Conservation (phyloP, 2,329 filamentous ascomycete genomes). For the Metarhizium album region DNA sequence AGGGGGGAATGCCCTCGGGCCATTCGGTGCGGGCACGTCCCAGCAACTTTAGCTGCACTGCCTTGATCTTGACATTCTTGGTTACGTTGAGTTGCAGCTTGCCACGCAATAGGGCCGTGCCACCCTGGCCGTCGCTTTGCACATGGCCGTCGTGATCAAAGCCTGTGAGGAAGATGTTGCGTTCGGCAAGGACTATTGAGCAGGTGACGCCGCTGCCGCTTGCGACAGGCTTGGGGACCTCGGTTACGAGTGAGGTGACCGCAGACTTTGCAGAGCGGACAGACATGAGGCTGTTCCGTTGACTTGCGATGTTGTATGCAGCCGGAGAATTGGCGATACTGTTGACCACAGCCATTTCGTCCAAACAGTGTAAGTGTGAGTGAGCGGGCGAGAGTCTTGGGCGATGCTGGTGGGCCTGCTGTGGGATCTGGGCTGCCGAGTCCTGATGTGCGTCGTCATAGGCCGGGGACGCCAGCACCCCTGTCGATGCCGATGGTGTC, state of each 20-base stretch:
- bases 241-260: conserved; percentile 40
- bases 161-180: conserved; percentile 68
- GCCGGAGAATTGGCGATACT: conserved; percentile 11
- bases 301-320: conserved; percentile 18
- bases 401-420: conserved; percentile 2
- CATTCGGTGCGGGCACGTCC: conserved; percentile 85
- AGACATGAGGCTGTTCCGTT: conserved; percentile 40
- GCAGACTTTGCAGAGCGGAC: conserved; percentile 39
- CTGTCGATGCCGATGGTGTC: conserved; percentile 6
- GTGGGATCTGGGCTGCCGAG: conserved; percentile 7
- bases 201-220: conserved; percentile 66
- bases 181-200: conserved; percentile 65
- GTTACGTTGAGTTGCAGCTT: conserved; percentile 71
- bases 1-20: conserved; percentile 89
- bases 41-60: conserved; percentile 74
- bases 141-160: conserved; percentile 60
- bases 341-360: conserved; percentile 14
- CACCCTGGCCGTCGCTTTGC: conserved; percentile 39
- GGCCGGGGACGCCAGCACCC: conserved; percentile 14
- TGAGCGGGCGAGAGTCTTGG: conserved; percentile 1
- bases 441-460: conserved; percentile 20
- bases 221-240: conserved; percentile 63
- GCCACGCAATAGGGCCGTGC: conserved; percentile 80
- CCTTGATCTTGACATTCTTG: conserved; percentile 89
- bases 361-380: background rate